Base-by-base conservation (phyloP, 495 filamentous ascomycete species). In the Chaetomium fimeti region DNA sequence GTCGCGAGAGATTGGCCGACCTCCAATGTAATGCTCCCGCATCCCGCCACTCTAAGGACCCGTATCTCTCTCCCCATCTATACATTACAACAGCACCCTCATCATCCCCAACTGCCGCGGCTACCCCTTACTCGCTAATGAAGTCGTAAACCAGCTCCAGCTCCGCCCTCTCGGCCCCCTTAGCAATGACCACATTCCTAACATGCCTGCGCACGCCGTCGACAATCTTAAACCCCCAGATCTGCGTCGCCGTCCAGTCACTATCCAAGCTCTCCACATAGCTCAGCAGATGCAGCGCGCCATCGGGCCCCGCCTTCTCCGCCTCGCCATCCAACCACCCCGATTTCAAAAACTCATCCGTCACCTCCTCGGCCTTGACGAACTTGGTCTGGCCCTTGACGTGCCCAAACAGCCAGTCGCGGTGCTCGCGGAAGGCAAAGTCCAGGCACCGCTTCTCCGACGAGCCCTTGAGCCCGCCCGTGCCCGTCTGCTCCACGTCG, bases 371-470 rank as follows among this genome's bases (percentile, higher is more conserved):
- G 9, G 72, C 25, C 11, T 45, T 64, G 57, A 86, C 54, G 68
- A 83, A 86, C n/a, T 84, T 80, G 29, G 80, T 83, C 59, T 83
- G 78, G 27, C 89, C 92, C 24, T 76, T 74, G 48, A 96, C 77
- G 15, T 76, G 76, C 24, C 94, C 93, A 72, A 97, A 98, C 61
- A 97, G 82, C 77, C 86, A 84, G 77, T 97, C 93, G 28, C 74
- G 75, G 77, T 94, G 91, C 48, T 85, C 82, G 64, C 91, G 88
- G 70, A 77, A 82, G 38, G 66, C 65, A 83, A 85, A 87, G 81
- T 97, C 91, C 2, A 93, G 78, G 32, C 72, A 83, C 63, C 93
- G 89, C 27, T 77, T 74, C 77, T 97, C 92, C 32, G 81, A 80
- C 25, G 89, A 89, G 62, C 88, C 89, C 64, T 82, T 83, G 60